Percentiles rank a stretch among this genome's conserved stretches.
Evolutionary conservation across 345 rosid species (phyloP).

Genomic region (Brassica cretica): DNA sequence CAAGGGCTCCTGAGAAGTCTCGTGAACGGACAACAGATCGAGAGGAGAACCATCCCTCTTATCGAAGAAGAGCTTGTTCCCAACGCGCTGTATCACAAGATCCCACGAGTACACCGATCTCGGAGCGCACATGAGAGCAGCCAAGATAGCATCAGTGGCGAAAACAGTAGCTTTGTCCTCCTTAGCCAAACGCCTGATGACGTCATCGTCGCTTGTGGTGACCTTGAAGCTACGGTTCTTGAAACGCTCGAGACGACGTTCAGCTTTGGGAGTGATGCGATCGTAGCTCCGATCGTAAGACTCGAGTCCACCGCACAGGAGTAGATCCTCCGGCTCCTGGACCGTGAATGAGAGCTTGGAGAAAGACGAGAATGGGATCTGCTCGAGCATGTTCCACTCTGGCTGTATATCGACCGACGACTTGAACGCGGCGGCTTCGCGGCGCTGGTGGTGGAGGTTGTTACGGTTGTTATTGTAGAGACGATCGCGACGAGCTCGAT

Average conservation of each 20-base stretch:
- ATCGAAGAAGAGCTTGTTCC: conserved; percentile 90
- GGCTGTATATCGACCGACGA: conserved; percentile 96
- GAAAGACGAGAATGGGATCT: conserved; percentile 89
- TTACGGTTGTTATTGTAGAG: conserved; percentile 67
- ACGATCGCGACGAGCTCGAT: conserved; percentile 88
- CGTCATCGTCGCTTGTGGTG: conserved; percentile 93
- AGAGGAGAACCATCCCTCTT: conserved; percentile 89
- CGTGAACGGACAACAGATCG: conserved; percentile 85
- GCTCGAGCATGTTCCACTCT: conserved; percentile 98
- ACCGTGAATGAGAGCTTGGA: conserved; percentile 76
- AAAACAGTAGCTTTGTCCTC: conserved; percentile 96
- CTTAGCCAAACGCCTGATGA: conserved; percentile 78
- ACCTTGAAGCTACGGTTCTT: conserved; percentile 90
- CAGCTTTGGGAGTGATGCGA: conserved; percentile 85
- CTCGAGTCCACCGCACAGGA: conserved; percentile 78
- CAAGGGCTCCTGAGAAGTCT: conserved; percentile 83
- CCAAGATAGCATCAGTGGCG: conserved; percentile 79
- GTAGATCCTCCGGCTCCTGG: conserved; percentile 82
- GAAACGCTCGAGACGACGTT: conserved; percentile 84
- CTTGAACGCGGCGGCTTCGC: conserved; percentile 83
- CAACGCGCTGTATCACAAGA: conserved; percentile 90
- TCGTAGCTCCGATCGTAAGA: conserved; percentile 64
- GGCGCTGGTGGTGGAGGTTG: conserved; percentile 66
- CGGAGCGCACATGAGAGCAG: conserved; percentile 88
- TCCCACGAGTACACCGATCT: conserved; percentile 98